Base-by-base conservation (phyloP, 208 protist species). In the Wallacemonas sp. region DNA sequence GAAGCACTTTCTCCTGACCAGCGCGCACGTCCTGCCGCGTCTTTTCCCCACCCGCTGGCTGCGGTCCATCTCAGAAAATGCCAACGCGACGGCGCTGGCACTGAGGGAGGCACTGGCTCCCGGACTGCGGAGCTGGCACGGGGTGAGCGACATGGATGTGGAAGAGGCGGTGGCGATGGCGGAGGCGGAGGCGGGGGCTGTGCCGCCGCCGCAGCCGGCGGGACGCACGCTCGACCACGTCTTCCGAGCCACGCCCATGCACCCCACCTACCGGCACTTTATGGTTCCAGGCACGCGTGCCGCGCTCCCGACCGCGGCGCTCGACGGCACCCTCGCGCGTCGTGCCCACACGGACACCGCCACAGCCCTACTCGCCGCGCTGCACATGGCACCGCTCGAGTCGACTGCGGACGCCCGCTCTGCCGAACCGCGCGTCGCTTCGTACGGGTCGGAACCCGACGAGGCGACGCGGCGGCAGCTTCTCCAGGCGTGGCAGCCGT, bases 1-100 rank as follows among this genome's bases (percentile, higher is more conserved):
- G 28, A 39, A 62, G 39, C 67, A 72, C 63, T 65, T 71, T 42
- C 49, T 83, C 23, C 62, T 65, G 22, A 26, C 52, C 31, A 59
- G 52, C 52, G 7, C 25, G 10, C 31, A 14, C 8, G 52, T 59
- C 3, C 31, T 59, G 29, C 31, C 26, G 26, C 52, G 26, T 10
- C 52, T 59, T 4, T 59, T 59, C 32, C 4, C 31, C 5, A 3
- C 12, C 4, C 18, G 31, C n/a, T 42, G 10, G 10, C 32, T 59
- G 29, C 8, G 10, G 4, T 44, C 31, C 18, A 10, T 59, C 14
- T 16, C 31, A n/a, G 52, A 42, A 4, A 12, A 10, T 3, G 31
- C 32, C 25, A 59, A 33, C 52, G 32, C 52, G 1, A 41, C 52
- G 52, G 31, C 52, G 26, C 8, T n/a, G n/a, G 48, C 48, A 25